Evolutionary conservation across 352 stramenopile genomes (phyloP), one percentile per base, ranked within the genome.

Genomic region (Aphanomyces invadans): DNA sequence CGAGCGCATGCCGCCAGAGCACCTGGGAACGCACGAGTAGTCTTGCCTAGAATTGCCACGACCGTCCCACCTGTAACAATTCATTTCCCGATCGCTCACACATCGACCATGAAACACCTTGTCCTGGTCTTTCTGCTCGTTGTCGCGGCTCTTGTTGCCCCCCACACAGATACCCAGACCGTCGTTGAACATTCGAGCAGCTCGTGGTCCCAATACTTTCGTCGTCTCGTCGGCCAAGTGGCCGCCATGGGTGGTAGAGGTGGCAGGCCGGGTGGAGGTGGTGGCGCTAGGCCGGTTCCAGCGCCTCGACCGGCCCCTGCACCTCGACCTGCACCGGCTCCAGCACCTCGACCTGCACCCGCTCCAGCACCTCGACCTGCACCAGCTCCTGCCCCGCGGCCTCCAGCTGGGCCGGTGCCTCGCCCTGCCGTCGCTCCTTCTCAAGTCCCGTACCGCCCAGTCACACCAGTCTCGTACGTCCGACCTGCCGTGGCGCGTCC

Each of bases 291-390:
- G 46, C 46, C 46, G 11, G 44, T 19, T 25, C 44, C 44, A 25
- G 44, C 44, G 7, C 44, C 44, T n/a, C 44, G 44, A 25, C 44
- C 44, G 9, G 12, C 21, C 9, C 49, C 49, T 33, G 49, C 49
- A 38, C n/a, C n/a, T n/a, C n/a, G n/a, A n/a, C n/a, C 45, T 19
- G 33, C 28, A 19, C 60, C 60, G 44, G 60, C 38, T 23, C 60
- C 60, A 17, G 49, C 45, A 48, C 60, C 60, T 38, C 29, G 32
- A 19, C 60, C 60, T 23, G 44, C 38, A n/a, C 60, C 60, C 25
- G 49, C 2, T 0, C 60, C 60, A 21, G 60, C 32, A 36, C 57
- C 57, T 17, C 44, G 44, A n/a, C 44, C 44, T 23, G 33, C 3
- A 12, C 36, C 57, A 26, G 57, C 36, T 51, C 57, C 57, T 19